Conservation (phyloP, 192 early-diverging fungal species). For the Coemansia sp. region DNA sequence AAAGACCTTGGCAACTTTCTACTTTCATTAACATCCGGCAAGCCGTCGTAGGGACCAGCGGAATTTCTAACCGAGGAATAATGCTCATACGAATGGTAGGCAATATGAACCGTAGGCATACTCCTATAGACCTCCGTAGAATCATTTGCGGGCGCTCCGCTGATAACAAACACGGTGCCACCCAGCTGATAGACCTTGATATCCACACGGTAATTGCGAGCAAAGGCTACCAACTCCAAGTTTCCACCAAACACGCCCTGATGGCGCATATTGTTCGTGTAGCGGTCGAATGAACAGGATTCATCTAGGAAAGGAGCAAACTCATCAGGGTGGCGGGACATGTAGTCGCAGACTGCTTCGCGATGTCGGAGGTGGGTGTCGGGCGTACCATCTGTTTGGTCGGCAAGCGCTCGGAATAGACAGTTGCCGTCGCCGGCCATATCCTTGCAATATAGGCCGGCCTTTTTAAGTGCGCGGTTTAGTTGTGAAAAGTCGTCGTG, state of each 20-base stretch:
- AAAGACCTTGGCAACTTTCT: slow-evolving; percentile 3
- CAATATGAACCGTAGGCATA: slow-evolving; percentile 65
- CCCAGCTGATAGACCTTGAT: slow-evolving; percentile 75
- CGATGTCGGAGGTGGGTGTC: slow-evolving; percentile 61
- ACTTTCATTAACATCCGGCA: slow-evolving; percentile 63
- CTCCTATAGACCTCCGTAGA: slow-evolving; percentile 40
- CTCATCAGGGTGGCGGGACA: slow-evolving; percentile 61
- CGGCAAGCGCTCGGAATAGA: slow-evolving; percentile 69
- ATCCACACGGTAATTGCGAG: slow-evolving; percentile 63
- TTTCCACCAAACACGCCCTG: slow-evolving; percentile 73
- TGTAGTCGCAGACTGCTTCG: slow-evolving; percentile 65
- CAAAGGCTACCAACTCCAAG: slow-evolving; percentile 75
- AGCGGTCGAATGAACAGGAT: slow-evolving; percentile 60
- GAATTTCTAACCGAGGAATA: slow-evolving; percentile 76
- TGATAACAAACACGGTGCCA: slow-evolving; percentile 69
- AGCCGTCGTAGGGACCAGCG: slow-evolving; percentile 64
- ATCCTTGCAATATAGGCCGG: slow-evolving; percentile 66
- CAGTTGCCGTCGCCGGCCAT: slow-evolving; percentile 78
- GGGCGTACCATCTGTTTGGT: slow-evolving; percentile 68
- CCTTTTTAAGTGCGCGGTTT: slow-evolving; percentile 58
- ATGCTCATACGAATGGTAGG: slow-evolving; percentile 80
- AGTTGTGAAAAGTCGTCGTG: slow-evolving; percentile 53
- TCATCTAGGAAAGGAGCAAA: slow-evolving; percentile 73
- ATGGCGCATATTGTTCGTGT: slow-evolving; percentile 64
- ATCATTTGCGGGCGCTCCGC: slow-evolving; percentile 59